Base-by-base conservation (phyloP, 148 eudicot species). In the Dysphania ambrosioides region DNA sequence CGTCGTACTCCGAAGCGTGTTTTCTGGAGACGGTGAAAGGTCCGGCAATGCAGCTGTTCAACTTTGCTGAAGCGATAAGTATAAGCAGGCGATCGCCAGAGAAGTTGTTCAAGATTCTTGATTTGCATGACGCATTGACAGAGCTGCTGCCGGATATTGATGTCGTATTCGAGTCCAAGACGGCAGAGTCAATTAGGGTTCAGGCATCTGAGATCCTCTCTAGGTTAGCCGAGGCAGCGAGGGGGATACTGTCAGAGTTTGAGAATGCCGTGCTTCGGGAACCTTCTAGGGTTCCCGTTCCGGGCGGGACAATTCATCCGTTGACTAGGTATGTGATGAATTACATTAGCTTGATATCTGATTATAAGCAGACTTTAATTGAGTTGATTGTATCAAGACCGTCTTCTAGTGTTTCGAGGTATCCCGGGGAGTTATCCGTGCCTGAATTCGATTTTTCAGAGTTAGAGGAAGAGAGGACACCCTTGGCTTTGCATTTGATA, bases 281-380 rank as follows among this genome's bases (percentile, higher is more conserved):
- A 78, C 88, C 96, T 0, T 92, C 98, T 0, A 90, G 68, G 75
- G 87, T 87, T 75, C 90, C 92, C 8, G 92, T 92, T 6, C 97
- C 97, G 0, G 98, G 98, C 38, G 98, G 98, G 34, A 88, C 92
- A 0, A 82, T 95, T 72, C 98, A 95, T 79, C 98, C 98, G 2
- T 51, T 95, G 78, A 92, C 94, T 47, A 87, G 98, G 77, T 95
- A 95, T 85, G 98, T 95, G 82, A 95, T 95, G 98, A 95, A 95
- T 78, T 95, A 95, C 36, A 81, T 92, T 19, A 90, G 86, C 61
- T 75, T 95, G 85, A 90, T 95, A 12, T 87, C 92, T 35, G 98
- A 92, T 84, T 95, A 92, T 68, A 92, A 90, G 84, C 86, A 83
- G 35, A 95, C 97, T 5, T 65, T 95, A 78, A 72, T 77, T 73